Base-by-base conservation (phyloP, 306 rosid species). In the Fragaria ananassa region DNA sequence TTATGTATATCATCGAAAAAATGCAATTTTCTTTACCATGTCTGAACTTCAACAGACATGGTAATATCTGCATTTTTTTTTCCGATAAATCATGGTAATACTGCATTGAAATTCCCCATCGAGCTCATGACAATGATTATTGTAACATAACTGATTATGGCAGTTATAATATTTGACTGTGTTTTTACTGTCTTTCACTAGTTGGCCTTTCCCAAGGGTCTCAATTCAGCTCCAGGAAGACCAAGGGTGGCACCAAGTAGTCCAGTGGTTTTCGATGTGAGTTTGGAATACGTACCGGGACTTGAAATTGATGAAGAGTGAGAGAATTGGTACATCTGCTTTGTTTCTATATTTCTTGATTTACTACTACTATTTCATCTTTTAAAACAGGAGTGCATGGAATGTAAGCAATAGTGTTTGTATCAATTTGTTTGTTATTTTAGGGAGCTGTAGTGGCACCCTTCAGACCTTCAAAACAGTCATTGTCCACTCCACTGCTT, bases 121-220 rank as follows among this genome's bases (percentile, higher is more conserved):
- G 44, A 41, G 44, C 17, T 45, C 27, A 12, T 14, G n/a, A 8
- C 34, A 23, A 19, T 69, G 39, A 34, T 25, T 41, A 67, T 41
- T 41, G 41, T 37, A 41, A 41, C 44, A 41, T 41, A 41, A 41
- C 44, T 5, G 10, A 37, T n/a, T 25, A 37, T 2, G 53, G 3
- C 5, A 39, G 39, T 27, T 80, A 63, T 77, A 57, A 72, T 45
- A 35, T 53, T 17, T 46, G 63, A 57, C 63, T 1, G 27, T 23
- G 21, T 49, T 8, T 45, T 46, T 71, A 42, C 41, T 73, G 72
- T 39, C 63, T 66, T 74, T 84, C 62, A 78, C 78, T 81, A 94
- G 98, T 80, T 94, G 95, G 97, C 98, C 60, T 94, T 94, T 82
- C 98, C 98, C 41, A 92, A 94, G 79, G 97, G 97, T 58, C 97